Base-by-base conservation (phyloP, 345 rosid species). In the Boechera divaricarpa region DNA sequence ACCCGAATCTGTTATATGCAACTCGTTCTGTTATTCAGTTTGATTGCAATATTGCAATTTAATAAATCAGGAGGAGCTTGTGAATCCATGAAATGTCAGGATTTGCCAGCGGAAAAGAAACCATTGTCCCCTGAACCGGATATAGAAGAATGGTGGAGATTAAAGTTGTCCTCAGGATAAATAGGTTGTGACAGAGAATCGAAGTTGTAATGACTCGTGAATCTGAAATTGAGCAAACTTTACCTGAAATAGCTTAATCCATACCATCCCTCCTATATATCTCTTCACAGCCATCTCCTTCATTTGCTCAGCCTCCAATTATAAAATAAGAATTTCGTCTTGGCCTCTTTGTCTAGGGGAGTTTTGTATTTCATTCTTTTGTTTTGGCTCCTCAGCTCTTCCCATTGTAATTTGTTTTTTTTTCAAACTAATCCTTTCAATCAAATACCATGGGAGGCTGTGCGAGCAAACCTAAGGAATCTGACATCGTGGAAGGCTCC, bases 391-490 rank as follows among this genome's bases (percentile, higher is more conserved):
- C 60, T 13, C 39, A 18, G 76, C 53, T 56, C 48, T 57, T 56
- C 67, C 72, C 81, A 6, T 55, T 47, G 57, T 54, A 15, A 45
- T 28, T 11, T 36, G 12, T 28, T 28, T 28, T 70, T 16, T 45
- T 24, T 21, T 10, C 32, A 57, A 51, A 21, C 35, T 56, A 66
- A 28, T 76, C 51, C n/a, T 42, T 61, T 18, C n/a, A 69, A 24
- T 15, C 15, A 33, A 74, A 61, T 51, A 28, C 15, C 55, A 77
- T 77, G 77, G 81, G 81, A 71, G 81, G 67, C 68, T 77, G 77
- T 71, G 81, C 77, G 53, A 77, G 81, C 77, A 65, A 49, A 77
- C 77, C 77, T 38, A 77, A 77, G 76, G 82, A 74, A 75, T 79
- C 75, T 74, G 68, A 79, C 75, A 74, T 79, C 66, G 66, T 52